Evolutionary conservation across 1,284 basidiomycete genomes (phyloP), one percentile per base, ranked within the genome.

Genomic region (Melampsora americana): DNA sequence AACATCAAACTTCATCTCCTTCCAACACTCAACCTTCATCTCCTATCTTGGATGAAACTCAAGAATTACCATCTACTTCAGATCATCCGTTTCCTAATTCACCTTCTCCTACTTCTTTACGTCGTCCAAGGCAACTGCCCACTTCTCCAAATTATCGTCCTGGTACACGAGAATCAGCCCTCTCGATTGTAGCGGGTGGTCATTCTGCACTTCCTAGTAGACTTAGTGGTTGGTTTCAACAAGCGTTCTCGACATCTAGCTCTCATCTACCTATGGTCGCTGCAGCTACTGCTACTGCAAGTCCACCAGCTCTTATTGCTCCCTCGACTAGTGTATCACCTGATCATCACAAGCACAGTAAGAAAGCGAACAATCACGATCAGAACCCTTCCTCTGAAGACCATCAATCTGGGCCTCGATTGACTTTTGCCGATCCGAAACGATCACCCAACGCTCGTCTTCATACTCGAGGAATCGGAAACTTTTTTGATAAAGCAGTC

Each of bases 351-450:
- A 88, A 86, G 4, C 91, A 91, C 0, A 92, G 94, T 83, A 89
- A 87, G 79, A 0, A 93, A 94, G 60, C 93, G 91, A 91, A 83
- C 94, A 7, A 86, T 94, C 62, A 92, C 92, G 39, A 88, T 92
- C 6, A 86, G 87, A 78, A 92, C 93, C 81, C 87, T 87, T 11
- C 90, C 89, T 4, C 90, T 88, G 79, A 90, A 90, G 78, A 87
- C 82, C 7, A 83, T 77, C 79, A 83, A 30, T 3, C 86, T 79
- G 79, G 85, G 69, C 84, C 83, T 44, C 81, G 80, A 78, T 81
- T 79, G 56, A 72, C 82, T 35, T 30, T 62, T 50, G 82, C 80
- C 77, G 80, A 80, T 12, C 79, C 30, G 62, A 71, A 53, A 30
- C 70, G 61, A 7, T 71, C 69, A 44, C 60, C 69, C 20, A 64